Evolutionary conservation across 2,329 filamentous ascomycete genomes (phyloP).

Genomic region (Cladosporium sp.): DNA sequence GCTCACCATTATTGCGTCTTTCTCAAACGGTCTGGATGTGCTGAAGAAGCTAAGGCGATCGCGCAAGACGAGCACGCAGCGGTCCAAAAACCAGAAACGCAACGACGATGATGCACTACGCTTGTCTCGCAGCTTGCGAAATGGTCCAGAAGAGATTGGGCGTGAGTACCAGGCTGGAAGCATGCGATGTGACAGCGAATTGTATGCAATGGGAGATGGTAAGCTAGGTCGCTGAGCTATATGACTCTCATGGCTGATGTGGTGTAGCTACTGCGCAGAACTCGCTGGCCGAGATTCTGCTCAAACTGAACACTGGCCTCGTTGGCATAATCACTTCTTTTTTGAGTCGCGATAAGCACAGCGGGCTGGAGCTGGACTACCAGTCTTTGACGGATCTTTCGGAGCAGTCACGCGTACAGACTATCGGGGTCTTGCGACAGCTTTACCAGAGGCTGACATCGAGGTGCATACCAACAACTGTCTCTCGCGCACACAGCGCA

Average conservation of each 20-base stretch:
- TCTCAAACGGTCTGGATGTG: constrained; percentile 48
- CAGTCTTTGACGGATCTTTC: constrained; percentile 48
- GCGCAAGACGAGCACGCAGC: constrained; percentile 35
- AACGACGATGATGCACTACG: constrained; percentile 41
- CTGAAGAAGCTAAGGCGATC: constrained; percentile 46
- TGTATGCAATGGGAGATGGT: constrained; percentile 50
- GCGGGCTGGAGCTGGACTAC: constrained; percentile 43
- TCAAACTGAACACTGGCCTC: constrained; percentile 51
- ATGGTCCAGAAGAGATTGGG: constrained; percentile 46
- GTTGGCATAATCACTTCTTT: constrained; percentile 51
- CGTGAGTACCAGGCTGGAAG: constrained; percentile 44
- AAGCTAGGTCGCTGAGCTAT: constrained; percentile 26
- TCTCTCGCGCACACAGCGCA: background rate
- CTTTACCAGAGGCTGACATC: constrained; percentile 36
- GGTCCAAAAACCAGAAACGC: constrained; percentile 19
- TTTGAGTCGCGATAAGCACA: constrained; percentile 41
- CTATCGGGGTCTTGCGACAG: constrained; percentile 45
- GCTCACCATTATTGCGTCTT: constrained; percentile 47
- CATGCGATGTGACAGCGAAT: constrained; percentile 41
- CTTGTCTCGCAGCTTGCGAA: constrained; percentile 44
- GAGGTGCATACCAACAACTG: background rate
- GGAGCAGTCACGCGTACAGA: constrained; percentile 49
- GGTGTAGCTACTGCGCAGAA: constrained; percentile 47
- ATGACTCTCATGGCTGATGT: background rate
- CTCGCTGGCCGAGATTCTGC: constrained; percentile 48